A percentile compares a stretch with the other conserved stretches of the same genome.
Evolutionary conservation across 768 basidiomycete genomes (phyloP).

Genomic region (Collybia nuda): DNA sequence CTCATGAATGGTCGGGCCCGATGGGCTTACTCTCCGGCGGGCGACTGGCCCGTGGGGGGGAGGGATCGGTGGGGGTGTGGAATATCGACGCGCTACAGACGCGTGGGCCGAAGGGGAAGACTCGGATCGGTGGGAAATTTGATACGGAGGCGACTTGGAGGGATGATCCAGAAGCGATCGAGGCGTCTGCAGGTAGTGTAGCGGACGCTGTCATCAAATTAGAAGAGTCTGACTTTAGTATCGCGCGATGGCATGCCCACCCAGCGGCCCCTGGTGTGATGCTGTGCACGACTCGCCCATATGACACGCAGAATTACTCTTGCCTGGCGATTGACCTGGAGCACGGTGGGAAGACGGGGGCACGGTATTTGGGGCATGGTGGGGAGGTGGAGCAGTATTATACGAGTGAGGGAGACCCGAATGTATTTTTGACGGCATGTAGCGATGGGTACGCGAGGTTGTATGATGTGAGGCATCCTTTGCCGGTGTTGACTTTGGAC

Average conservation of each 20-base stretch:
- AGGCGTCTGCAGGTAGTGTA: conserved; percentile 13
- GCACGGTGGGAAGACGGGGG: conserved; percentile 1
- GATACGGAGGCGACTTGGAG: conserved; percentile 10
- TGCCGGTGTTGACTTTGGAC: conserved; percentile 35
- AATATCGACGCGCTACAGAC: conserved; percentile 18
- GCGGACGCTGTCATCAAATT: neutral
- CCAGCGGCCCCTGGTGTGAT: conserved; percentile 1
- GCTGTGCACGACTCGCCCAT: neutral
- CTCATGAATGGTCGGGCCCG: conserved; percentile 22
- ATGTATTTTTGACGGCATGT: conserved; percentile 33
- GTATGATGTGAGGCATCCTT: conserved; percentile 33
- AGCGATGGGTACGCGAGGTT: conserved; percentile 37
- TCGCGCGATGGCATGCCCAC: conserved; percentile 1
- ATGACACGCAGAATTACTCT: neutral
- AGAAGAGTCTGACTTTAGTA: neutral
- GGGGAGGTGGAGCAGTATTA: conserved; percentile 17
- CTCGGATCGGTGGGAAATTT: conserved; percentile 11
- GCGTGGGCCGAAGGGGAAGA: conserved; percentile 10
- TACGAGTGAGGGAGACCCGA: conserved; percentile 27
- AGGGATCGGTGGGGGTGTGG: conserved; percentile 16
- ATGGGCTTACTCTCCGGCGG: conserved; percentile 22
- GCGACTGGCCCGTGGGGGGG: neutral
- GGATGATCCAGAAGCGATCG: conserved; percentile 18
- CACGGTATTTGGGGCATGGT: conserved; percentile 35
- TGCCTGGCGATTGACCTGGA: conserved; percentile 7